Base-by-base conservation (phyloP, 495 filamentous ascomycete genomes). In the Lophium mytilinum region DNA sequence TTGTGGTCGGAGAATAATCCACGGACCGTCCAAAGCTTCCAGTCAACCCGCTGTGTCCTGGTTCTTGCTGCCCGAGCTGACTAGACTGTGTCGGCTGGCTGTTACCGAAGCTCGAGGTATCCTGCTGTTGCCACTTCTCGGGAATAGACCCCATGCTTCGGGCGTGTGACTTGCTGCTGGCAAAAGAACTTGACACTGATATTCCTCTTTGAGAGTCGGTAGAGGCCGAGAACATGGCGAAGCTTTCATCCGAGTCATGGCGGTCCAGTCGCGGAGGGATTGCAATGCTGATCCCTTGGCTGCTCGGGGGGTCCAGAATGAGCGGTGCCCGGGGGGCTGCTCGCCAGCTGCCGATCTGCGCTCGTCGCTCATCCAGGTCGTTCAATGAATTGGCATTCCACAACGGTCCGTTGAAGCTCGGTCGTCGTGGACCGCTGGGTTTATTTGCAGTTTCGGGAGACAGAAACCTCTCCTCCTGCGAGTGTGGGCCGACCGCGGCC, bases 201-300 rank as follows among this genome's bases (percentile, higher is more conserved):
- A 45, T 45, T 15, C 47, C 60, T 15, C 53, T 50, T 15, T 62
- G 63, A 17, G 67, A 69, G 15, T 83, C 80, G 11, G 83, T 82
- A 1, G 88, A 90, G 8, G 84, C 79, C n/a, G 85, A 90, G 67
- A 94, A 89, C 75, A 93, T 82, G 35, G 85, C 81, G 61, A 89
- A 89, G 61, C 87, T 90, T 57, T 92, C 89, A 19, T 83, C 80
- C 1, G 89, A 94, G 59, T 90, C 83, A 46, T 86, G 84, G 18
- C 86, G 78, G 19, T 77, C 64, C 17, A 83, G 77, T 0, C 72
- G 69, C 18, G 75, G 67, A 5, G 69, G 64, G 10, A 62, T 65
- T 18, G 73, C 62, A 37, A 72, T 69, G 39, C 73, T 67, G 53
- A 60, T 60, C 53, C 64, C 60, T 37, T 63, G 59, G 17, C 55